These are phyloP conservation scores for Neurospora tetrasperma DNA, from an alignment of 495 filamentous ascomycete species.

Conservation along the genomic window DNA sequence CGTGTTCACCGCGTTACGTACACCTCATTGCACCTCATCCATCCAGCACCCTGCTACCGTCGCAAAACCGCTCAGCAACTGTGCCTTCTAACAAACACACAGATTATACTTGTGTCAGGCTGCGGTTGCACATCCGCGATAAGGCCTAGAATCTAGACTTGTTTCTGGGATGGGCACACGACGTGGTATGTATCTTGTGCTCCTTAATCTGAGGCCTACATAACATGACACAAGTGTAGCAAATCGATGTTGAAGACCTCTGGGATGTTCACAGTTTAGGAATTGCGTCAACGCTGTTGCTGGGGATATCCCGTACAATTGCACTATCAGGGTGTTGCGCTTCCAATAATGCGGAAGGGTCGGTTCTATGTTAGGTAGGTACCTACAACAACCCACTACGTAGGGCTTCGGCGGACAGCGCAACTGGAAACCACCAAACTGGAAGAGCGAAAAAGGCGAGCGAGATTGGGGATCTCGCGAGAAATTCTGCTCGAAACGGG, in stretches of 20 bases:
- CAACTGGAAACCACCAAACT: not conserved
- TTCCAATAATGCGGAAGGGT: not conserved
- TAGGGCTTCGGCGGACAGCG: not conserved
- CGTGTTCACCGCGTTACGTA: not conserved
- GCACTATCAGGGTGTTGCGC: not conserved
- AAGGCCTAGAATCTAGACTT: not conserved
- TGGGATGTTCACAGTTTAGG: not conserved
- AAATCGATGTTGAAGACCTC: not conserved
- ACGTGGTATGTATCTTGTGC: not conserved
- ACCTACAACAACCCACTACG: not conserved
- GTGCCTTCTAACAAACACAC: not conserved
- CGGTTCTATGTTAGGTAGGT: not conserved
- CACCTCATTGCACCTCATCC: not conserved
- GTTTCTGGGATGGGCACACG: not conserved
- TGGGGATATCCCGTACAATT: not conserved
- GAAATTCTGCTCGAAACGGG: not conserved
- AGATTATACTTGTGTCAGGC: not conserved
- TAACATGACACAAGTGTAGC: not conserved
- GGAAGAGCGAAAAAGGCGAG: not conserved
- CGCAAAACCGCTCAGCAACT: not conserved
- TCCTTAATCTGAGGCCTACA: not conserved
- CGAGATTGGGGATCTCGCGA: not conserved
- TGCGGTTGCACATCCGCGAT: not conserved
- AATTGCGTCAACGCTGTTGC: not conserved
- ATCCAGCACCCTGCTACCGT: not conserved